Percentiles rank a stretch among this genome's conserved stretches.
Conservation (phyloP, 2,329 filamentous ascomycete genomes). For the Teratosphaeria gauchensis region DNA sequence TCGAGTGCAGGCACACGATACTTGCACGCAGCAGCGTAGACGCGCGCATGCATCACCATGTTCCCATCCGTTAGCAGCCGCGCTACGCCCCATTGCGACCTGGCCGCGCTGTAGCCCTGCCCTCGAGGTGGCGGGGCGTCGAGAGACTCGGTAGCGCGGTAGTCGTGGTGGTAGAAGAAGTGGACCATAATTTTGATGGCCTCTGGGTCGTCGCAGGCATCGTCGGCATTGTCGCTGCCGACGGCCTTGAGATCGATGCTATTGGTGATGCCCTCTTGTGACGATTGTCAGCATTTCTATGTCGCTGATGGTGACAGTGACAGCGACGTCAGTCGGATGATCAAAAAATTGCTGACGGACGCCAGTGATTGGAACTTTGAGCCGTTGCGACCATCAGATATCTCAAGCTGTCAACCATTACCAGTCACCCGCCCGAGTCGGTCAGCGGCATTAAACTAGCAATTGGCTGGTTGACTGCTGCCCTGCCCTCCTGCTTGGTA, state of each 20-base stretch:
- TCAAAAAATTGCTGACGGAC: too few species aligned
- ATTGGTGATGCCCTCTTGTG: conserved; percentile 9
- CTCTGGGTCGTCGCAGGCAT: conserved; percentile 16
- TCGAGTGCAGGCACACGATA: conserved; percentile 31
- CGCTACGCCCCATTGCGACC: too few species aligned
- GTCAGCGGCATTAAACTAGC: too few species aligned
- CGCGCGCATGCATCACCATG: conserved; percentile 27
- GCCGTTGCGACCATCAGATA: background rate
- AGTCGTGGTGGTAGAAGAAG: conserved; percentile 21
- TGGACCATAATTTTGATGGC: conserved; percentile 18
- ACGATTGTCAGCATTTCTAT: background rate
- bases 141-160: conserved; percentile 3
- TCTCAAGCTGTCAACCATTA: too few species aligned
- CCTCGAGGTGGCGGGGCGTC: too few species aligned
- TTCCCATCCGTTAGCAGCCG: background rate
- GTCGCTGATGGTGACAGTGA: background rate
- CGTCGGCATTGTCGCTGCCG: conserved; percentile 6
- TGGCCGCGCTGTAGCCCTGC: too few species aligned
- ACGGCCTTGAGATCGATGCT: conserved; percentile 10
- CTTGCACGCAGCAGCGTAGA: conserved; percentile 38
- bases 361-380: background rate
- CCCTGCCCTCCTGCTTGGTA: background rate
- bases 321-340: too few species aligned
- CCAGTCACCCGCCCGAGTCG: too few species aligned
- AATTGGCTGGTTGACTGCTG: too few species aligned